phyloP scores from a whole-genome alignment of 2,329 filamentous ascomycete species.

The Phoma sp. region DNA sequence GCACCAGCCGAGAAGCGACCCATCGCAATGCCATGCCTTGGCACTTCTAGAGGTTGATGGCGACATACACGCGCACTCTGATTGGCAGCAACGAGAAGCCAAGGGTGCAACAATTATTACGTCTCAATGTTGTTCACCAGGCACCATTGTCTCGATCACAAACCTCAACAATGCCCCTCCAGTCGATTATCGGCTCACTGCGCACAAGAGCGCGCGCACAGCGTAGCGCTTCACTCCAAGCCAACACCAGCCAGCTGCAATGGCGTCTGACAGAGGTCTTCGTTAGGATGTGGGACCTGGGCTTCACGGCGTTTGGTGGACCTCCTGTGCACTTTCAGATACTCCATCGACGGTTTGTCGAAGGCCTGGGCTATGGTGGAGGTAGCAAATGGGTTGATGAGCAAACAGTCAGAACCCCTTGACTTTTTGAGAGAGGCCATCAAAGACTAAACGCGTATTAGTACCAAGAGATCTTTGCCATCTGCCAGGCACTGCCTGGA shows the following conservation, averaged over 20 bases:
- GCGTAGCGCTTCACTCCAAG: slow-evolving; percentile 20
- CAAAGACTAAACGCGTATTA: slow-evolving; percentile 33
- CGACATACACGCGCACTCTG: slow-evolving; percentile 18
- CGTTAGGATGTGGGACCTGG: slow-evolving; percentile 61
- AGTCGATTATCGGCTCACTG: slow-evolving; percentile 32
- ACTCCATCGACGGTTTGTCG: slow-evolving; percentile 67
- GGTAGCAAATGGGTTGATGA: slow-evolving; percentile 71
- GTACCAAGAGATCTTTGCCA: slow-evolving; percentile 75
- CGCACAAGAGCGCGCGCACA: slow-evolving; percentile 25
- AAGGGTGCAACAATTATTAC: not conserved
- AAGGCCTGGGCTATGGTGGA: slow-evolving; percentile 53
- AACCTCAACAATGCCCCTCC: slow-evolving; percentile 20
- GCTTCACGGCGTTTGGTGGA: slow-evolving; percentile 70
- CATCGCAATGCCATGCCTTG: slow-evolving; percentile 21
- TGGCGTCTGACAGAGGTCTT: slow-evolving; percentile 38
- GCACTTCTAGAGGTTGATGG: slow-evolving; percentile 14
- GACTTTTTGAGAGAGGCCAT: too few relatives aligned
- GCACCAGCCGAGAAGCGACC: slow-evolving; percentile 1
- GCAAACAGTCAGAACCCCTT: slow-evolving; percentile 59
- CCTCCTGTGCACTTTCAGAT: slow-evolving; percentile 75
- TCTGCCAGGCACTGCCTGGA: slow-evolving; percentile 71
- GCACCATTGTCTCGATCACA: slow-evolving; percentile 3
- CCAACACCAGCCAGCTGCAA: slow-evolving; percentile 31
- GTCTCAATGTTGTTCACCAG: not conserved
- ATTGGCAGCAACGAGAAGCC: slow-evolving; percentile 11